Percentiles rank a stretch among this genome's conserved stretches.
Conservation (phyloP, 169 alveolate species). For the Plasmodium vivax region DNA sequence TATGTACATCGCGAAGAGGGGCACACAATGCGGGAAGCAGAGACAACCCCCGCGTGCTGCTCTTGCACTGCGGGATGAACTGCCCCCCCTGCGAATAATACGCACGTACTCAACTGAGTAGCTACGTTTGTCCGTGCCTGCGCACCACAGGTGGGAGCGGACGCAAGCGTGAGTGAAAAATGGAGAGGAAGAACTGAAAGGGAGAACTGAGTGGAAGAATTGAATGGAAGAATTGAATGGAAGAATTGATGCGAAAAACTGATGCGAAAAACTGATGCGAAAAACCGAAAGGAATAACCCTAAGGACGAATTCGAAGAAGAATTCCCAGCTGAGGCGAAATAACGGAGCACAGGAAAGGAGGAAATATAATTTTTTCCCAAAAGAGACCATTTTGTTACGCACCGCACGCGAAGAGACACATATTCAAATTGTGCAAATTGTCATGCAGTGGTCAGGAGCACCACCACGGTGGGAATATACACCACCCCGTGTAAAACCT, state of each 20-base stretch:
- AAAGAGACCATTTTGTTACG: neutral
- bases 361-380: neutral
- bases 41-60: neutral
- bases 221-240: too few species aligned
- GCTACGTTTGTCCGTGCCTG: neutral
- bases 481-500: neutral
- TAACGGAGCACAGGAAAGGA: constrained; percentile 4
- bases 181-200: neutral
- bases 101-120: neutral
- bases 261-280: too few species aligned
- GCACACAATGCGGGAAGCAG: neutral
- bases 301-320: neutral
- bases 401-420: neutral
- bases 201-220: neutral
- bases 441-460: neutral
- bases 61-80: neutral
- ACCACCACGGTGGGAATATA: neutral
- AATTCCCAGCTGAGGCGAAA: neutral
- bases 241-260: too few species aligned
- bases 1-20: neutral
- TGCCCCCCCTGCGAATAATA: neutral
- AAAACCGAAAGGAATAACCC: neutral
- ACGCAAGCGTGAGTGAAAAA: neutral
- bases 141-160: neutral
- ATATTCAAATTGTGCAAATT: neutral